Conservation (phyloP, 1,284 basidiomycete genomes). For the Flammula alnicola region DNA sequence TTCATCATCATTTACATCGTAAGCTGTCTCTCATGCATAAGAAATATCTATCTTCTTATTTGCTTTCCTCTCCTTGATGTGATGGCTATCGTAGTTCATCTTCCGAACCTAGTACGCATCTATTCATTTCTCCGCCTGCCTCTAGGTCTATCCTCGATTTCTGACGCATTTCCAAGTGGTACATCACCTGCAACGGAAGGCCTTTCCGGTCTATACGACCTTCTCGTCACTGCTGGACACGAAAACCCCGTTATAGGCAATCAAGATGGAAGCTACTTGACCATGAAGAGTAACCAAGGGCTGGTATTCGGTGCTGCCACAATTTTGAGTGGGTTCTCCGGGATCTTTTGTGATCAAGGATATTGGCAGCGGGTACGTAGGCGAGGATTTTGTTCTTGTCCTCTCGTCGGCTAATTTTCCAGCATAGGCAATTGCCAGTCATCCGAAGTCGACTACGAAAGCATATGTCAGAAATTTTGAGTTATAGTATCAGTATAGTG, state of each 20-base stretch:
- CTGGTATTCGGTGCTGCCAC: constrained; percentile 57
- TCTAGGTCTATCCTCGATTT: neutral
- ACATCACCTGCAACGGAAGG: constrained; percentile 49
- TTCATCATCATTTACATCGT: constrained; percentile 69
- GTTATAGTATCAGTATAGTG: too few species aligned
- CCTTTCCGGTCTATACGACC: constrained; percentile 45
- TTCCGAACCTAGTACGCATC: constrained; percentile 45
- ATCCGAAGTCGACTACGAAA: constrained; percentile 52
- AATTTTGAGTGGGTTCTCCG: constrained; percentile 50
- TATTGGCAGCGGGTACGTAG: constrained; percentile 55
- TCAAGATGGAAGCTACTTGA: constrained; percentile 56
- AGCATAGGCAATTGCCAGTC: constrained; percentile 54
- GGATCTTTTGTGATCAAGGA: constrained; percentile 56
- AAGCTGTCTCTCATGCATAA: neutral
- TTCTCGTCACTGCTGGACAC: constrained; percentile 47
- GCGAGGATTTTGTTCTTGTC: too few species aligned
- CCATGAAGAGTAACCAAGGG: constrained; percentile 59
- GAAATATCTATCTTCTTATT: neutral
- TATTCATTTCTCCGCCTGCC: too few species aligned
- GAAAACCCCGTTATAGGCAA: constrained; percentile 55
- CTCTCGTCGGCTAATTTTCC: too few species aligned
- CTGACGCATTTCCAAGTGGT: constrained; percentile 35
- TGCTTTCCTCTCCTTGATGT: neutral
- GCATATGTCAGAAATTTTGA: constrained; percentile 54
- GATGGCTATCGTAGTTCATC: constrained; percentile 39